Evolutionary conservation across 2,329 filamentous ascomycete species (phyloP).

Genomic region (Xylariaceae sp.): DNA sequence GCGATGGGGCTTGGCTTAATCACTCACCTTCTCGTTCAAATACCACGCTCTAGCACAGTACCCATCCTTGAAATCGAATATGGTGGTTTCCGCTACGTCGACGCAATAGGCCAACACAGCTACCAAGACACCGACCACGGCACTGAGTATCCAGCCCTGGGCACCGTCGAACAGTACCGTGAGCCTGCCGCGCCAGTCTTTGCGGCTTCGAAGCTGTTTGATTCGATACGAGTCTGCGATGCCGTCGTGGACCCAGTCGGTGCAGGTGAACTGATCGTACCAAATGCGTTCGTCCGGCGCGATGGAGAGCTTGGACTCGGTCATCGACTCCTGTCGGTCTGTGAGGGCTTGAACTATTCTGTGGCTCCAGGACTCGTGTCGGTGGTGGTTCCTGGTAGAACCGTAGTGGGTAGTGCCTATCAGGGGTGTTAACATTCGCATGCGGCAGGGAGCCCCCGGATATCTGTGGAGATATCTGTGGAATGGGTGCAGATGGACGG

Average conservation of each 20-base stretch:
- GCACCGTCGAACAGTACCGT: slow-evolving; percentile 74
- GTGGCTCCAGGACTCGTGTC: slow-evolving; percentile 53
- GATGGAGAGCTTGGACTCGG: slow-evolving; percentile 60
- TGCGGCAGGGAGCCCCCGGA: background rate
- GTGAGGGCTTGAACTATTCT: slow-evolving; percentile 58
- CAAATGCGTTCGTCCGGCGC: slow-evolving; percentile 83
- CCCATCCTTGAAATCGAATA: slow-evolving; percentile 89
- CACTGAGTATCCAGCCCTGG: slow-evolving; percentile 92
- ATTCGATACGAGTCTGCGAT: slow-evolving; percentile 90
- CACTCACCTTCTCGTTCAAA: slow-evolving; percentile 59
- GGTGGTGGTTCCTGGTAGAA: slow-evolving; percentile 47
- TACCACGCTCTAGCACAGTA: slow-evolving; percentile 73
- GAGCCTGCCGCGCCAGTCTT: slow-evolving; percentile 77
- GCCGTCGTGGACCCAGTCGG: slow-evolving; percentile 96
- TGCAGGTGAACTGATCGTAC: slow-evolving; percentile 98
- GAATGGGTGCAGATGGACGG: background rate
- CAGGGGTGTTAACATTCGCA: slow-evolving; percentile 9
- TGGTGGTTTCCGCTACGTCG: slow-evolving; percentile 75
- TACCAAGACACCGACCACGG: slow-evolving; percentile 79
- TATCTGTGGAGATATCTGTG: background rate
- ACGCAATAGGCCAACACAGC: slow-evolving; percentile 84
- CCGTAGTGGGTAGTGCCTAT: slow-evolving; percentile 18
- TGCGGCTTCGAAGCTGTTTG: slow-evolving; percentile 73
- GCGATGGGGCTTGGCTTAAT: too few species aligned
- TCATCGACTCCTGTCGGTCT: slow-evolving; percentile 52